Evolutionary conservation across 441 rosid species (phyloP).

Genomic region (Jatropha podagrica): DNA sequence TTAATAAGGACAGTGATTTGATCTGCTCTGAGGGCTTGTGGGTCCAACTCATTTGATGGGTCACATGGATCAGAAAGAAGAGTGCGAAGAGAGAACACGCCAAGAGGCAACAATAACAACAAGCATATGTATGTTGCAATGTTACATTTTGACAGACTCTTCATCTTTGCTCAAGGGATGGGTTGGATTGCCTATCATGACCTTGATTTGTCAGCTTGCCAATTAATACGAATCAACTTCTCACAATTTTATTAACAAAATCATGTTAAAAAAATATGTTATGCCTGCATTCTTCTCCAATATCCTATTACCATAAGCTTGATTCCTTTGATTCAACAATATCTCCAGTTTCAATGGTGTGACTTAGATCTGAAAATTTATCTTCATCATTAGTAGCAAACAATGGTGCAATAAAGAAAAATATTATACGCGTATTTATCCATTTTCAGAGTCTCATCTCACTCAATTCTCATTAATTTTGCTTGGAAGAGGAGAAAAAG

Average conservation of each 20-base stretch:
- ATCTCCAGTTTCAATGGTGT: constrained; percentile 1
- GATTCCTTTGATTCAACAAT: constrained; percentile 4
- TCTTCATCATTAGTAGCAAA: background rate
- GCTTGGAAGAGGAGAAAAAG: background rate
- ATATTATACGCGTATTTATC: background rate
- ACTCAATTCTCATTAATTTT: background rate
- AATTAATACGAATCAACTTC: background rate
- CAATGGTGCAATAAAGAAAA: background rate
- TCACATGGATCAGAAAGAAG: constrained; percentile 45
- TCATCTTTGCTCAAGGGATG: background rate
- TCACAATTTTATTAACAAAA: background rate
- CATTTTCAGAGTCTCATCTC: constrained; percentile 1
- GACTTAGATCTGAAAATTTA: background rate
- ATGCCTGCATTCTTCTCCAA: background rate
- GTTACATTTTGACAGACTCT: background rate
- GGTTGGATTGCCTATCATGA: background rate
- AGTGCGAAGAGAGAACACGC: constrained; percentile 26
- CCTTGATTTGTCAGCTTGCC: background rate
- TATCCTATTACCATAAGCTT: background rate
- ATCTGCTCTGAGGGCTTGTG: constrained; percentile 50
- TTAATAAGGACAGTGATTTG: constrained; percentile 84
- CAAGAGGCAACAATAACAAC: constrained; percentile 13
- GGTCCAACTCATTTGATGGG: constrained; percentile 30
- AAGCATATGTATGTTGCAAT: constrained; percentile 10
- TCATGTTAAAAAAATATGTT: background rate